Base-by-base conservation (phyloP, 345 rosid species). In the Anacardium occidentale region DNA sequence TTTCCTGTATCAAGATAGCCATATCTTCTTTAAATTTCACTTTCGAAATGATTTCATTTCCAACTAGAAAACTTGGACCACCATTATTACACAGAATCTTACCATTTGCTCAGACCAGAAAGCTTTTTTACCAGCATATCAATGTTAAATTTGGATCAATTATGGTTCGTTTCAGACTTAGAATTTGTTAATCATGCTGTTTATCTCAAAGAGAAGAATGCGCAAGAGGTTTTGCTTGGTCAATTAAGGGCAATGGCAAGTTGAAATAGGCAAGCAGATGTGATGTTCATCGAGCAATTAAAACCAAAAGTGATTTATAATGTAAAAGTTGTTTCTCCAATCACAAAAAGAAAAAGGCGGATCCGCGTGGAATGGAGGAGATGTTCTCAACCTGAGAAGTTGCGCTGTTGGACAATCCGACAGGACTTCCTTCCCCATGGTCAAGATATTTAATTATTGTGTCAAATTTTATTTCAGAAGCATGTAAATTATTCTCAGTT, bases 41-140 rank as follows among this genome's bases (percentile, higher is more conserved):
- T 75, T 57, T 80, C 81, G 61, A 79, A 71, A 68, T 81, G 68
- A 74, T 81, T 77, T 76, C 76, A 70, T 65, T 72, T 85, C 70
- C 74, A 66, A 78, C 77, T 66, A 74, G 80, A 75, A 73, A 1
- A 72, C 63, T 29, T 59, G 88, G 89, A 85, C 93, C 93, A 85
- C 85, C 70, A 62, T 21, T 71, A 62, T 21, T 54, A 24, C 14
- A 14, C 77, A 65, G 70, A 37, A 64, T 68, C 68, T 22, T 62
- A 75, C 73, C 73, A 63, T 77, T 70, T 77, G 70, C 77, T 63
- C 62, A 68, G 52, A 54, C 3, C 32, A 29, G 32, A 29, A 29
- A 3, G 2, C 32, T 29, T n/a, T n/a, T n/a, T n/a, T n/a, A n/a
- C 2, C 32, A 29, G 32, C 32, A 29, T 29, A 29, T 29, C 32